Base-by-base conservation (phyloP, 208 protist genomes). In the Trypanosoma caninum region DNA sequence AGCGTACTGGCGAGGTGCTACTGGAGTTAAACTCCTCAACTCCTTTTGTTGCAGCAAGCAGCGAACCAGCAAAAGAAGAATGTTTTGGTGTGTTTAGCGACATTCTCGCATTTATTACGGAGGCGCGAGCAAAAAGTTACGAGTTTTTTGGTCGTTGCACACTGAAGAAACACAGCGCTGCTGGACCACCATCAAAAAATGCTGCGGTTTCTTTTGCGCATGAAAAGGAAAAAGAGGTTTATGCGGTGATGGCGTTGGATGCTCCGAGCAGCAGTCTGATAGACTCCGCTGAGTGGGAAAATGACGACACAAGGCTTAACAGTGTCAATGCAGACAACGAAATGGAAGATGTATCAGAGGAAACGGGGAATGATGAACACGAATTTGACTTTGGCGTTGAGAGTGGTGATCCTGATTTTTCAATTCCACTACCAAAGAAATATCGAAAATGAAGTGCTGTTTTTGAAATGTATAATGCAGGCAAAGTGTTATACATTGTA, bases 61-160 rank as follows among this genome's bases (percentile, higher is more conserved):
- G 10, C 30, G 11, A 13, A 30, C n/a, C 20, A 18, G 63, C 10
- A 38, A 34, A 6, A 6, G 16, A 18, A 44, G 10, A 35, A n/a
- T 10, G 35, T 27, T 41, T 16, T 48, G 31, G 63, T 54, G 9
- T 73, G 27, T 84, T 78, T 60, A 74, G 72, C 8, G 72, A 73
- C 18, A 57, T 72, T 23, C 55, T 90, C 7, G 58, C 65, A 25
- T 84, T 90, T 56, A 66, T 90, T 41, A 42, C 61, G 3, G 74
- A 76, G 22, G 76, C 72, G 16, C 79, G 87, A 48, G 53, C 69
- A 47, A 71, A 66, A 52, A 84, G 79, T 57, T 87, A 90, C 53
- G 63, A 68, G 10, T 65, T 82, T n/a, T 90, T 90, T 60, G 79
- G 83, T 33, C 64, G 72, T 1, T 53, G 72, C 45, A 76, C 58